These are phyloP conservation scores for Coemansia sp. DNA, from an alignment of 192 early-diverging fungal species.

Conservation along the genomic window DNA sequence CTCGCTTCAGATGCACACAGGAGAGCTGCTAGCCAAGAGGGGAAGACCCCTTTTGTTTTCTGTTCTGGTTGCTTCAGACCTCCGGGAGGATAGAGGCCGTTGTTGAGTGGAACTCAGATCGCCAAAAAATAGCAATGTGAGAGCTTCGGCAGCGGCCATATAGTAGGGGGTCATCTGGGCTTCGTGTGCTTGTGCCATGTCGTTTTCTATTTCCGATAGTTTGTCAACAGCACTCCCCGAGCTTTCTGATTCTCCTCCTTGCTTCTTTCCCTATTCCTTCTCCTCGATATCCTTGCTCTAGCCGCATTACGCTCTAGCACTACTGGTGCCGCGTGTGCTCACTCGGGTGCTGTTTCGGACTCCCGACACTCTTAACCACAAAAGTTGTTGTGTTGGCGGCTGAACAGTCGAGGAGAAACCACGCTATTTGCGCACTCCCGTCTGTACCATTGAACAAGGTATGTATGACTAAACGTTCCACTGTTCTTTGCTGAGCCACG, in stretches of 20 bases:
- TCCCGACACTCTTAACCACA: no score
- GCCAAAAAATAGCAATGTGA: constrained; percentile 7
- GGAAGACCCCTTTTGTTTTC: background rate
- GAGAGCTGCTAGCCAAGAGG: background rate
- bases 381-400: no score
- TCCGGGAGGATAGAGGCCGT: background rate
- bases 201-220: constrained; percentile 23
- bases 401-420: no score
- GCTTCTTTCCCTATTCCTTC: no score
- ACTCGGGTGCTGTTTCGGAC: no score
- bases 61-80: background rate
- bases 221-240: constrained; percentile 3
- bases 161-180: constrained; percentile 4
- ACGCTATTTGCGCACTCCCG: no score
- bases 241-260: background rate
- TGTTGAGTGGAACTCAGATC: constrained; percentile 11
- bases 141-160: constrained; percentile 1
- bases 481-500: no score
- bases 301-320: background rate
- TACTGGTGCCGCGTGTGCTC: no score
- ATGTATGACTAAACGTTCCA: no score
- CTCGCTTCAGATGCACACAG: constrained; percentile 5
- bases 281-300: background rate
- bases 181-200: constrained; percentile 1
- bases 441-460: no score